A percentile compares a stretch with the other conserved stretches of the same genome.
Evolutionary conservation across 768 basidiomycete species (phyloP).

Genomic region (Lepiota venenata): DNA sequence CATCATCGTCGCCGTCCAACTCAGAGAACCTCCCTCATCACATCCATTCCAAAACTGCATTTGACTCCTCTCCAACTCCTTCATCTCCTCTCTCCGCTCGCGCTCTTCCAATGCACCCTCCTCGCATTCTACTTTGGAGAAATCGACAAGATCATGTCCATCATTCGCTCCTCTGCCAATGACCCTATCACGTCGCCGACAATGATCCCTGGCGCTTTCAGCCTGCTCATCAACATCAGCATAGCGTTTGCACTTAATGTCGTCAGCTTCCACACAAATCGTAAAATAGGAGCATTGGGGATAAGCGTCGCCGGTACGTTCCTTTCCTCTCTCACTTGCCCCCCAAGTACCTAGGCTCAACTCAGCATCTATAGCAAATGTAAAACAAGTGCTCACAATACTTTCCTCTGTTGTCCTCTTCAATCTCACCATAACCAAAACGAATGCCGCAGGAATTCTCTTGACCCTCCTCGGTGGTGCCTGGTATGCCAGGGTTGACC

Average conservation of each 20-base stretch:
- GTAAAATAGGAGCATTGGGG: constrained; percentile 81
- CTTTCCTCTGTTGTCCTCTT: constrained; percentile 83
- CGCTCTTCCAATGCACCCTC: constrained; percentile 81
- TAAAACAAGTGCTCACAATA: constrained; percentile 92
- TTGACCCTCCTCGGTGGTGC: constrained; percentile 87
- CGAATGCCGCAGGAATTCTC: constrained; percentile 79
- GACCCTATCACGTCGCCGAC: constrained; percentile 27
- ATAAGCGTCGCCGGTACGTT: constrained; percentile 86
- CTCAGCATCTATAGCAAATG: constrained; percentile 54
- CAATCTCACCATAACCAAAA: constrained; percentile 71
- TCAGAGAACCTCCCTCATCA: constrained; percentile 1
- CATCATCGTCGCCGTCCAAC: background rate
- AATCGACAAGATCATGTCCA: constrained; percentile 33
- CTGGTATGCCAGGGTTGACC: constrained; percentile 72
- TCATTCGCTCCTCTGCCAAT: constrained; percentile 13
- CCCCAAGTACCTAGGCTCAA: background rate
- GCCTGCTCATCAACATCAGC: constrained; percentile 72
- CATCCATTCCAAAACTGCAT: constrained; percentile 26
- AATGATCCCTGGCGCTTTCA: background rate
- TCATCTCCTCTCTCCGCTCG: constrained; percentile 87
- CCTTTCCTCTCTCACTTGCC: background rate
- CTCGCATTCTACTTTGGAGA: constrained; percentile 83
- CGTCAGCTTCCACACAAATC: constrained; percentile 95
- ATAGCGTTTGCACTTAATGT: constrained; percentile 94
- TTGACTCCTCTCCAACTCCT: constrained; percentile 77